Evolutionary conservation across 495 filamentous ascomycete species (phyloP).

Genomic region (Hapsidospora chrysogenum): DNA sequence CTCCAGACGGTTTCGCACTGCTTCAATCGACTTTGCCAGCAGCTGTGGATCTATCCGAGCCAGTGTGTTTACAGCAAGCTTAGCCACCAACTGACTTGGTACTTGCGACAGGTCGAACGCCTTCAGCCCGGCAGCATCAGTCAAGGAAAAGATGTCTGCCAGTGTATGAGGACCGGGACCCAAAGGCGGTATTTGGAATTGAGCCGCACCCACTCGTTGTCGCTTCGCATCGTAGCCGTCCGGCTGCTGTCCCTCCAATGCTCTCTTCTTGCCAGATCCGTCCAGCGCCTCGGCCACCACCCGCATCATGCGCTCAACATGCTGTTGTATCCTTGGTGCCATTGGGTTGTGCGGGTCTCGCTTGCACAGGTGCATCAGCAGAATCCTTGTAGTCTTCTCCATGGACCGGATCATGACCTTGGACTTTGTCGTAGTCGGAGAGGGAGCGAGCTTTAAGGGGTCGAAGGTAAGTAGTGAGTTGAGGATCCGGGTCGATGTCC

Average conservation of each 20-base stretch:
- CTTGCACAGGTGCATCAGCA: slow-evolving; percentile 66
- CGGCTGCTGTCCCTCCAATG: slow-evolving; percentile 46
- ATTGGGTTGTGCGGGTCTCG: slow-evolving; percentile 54
- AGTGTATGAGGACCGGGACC: slow-evolving; percentile 58
- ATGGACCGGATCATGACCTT: slow-evolving; percentile 80
- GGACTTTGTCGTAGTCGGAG: slow-evolving; percentile 57
- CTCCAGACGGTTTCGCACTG: slow-evolving; percentile 2
- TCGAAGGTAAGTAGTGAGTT: slow-evolving; percentile 80
- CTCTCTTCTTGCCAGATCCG: slow-evolving; percentile 60
- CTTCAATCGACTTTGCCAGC: slow-evolving; percentile 50
- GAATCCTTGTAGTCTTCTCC: slow-evolving; percentile 72
- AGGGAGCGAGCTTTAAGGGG: slow-evolving; percentile 59
- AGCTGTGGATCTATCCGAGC: slow-evolving; percentile 41
- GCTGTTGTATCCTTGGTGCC: slow-evolving; percentile 56
- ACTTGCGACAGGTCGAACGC: slow-evolving; percentile 69
- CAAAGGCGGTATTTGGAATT: slow-evolving; percentile 43
- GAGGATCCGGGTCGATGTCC: slow-evolving; percentile 69
- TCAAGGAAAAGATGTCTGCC: slow-evolving; percentile 71
- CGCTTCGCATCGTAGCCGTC: slow-evolving; percentile 33
- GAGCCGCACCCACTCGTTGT: slow-evolving; percentile 16
- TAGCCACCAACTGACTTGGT: slow-evolving; percentile 54
- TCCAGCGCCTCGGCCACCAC: slow-evolving; percentile 60
- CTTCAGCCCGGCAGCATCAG: slow-evolving; percentile 51
- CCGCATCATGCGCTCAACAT: slow-evolving; percentile 63
- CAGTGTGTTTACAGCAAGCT: slow-evolving; percentile 58